Percentiles rank a stretch among this genome's conserved stretches.
phyloP scores from a whole-genome alignment of 176 grass and related monocot species.

The Bromus sterilis region DNA sequence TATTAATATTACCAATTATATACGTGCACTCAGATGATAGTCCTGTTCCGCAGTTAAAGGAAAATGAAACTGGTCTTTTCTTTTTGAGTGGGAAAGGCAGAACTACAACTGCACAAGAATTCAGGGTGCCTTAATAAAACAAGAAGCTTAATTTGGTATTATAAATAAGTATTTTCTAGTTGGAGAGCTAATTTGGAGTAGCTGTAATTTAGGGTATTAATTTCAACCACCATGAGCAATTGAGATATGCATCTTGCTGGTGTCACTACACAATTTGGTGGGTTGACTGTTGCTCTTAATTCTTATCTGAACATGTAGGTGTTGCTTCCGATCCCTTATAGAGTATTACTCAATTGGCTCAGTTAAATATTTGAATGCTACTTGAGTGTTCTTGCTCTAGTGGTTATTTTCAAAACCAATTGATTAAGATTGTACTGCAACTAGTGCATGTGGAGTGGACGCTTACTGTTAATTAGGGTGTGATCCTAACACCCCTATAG shows the following conservation, averaged over 20 bases:
- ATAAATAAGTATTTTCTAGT: not conserved
- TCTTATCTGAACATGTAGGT: not conserved
- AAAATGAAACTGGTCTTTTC: not conserved
- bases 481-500: not conserved
- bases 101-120: not conserved
- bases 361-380: not conserved
- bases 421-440: not conserved
- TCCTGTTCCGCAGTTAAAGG: not conserved
- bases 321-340: not conserved
- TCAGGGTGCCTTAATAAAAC: no score
- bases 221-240: not conserved
- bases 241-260: not conserved
- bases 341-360: not conserved
- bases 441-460: not conserved
- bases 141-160: not conserved
- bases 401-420: not conserved
- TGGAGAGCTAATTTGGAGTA: no score
- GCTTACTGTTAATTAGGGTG: not conserved
- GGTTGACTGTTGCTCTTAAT: not conserved
- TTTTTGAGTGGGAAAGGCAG: not conserved
- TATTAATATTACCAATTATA: not conserved
- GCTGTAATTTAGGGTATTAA: not conserved
- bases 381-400: not conserved
- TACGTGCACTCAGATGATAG: not conserved
- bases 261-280: not conserved